A percentile compares a stretch with the other conserved stretches of the same genome.
Evolutionary conservation across 257 asterid genomes (phyloP).

Genomic region (Handroanthus guayacan): DNA sequence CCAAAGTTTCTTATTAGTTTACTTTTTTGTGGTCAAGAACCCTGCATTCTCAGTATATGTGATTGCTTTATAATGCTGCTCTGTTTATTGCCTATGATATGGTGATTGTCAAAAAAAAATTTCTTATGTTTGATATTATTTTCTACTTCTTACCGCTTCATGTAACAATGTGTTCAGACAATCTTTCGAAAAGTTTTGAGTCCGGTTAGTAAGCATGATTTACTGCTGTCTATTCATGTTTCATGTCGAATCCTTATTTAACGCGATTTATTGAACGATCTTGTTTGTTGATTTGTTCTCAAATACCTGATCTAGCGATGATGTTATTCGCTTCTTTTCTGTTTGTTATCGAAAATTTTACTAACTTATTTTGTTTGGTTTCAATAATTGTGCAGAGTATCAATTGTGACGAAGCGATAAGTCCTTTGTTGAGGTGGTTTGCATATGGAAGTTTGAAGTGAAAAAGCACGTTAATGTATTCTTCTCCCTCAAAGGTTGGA

Average conservation of each 20-base stretch:
- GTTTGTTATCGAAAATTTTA: constrained; percentile 2
- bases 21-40: neutral
- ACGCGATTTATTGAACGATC: no score
- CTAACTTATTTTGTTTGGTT: constrained; percentile 1
- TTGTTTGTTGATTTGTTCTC: no score
- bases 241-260: neutral
- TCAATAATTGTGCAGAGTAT: constrained; percentile 27
- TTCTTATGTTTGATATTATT: no score
- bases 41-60: neutral
- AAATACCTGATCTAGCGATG: no score
- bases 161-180: no score
- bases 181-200: no score
- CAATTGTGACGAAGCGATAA: neutral
- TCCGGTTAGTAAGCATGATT: neutral
- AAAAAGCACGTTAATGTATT: constrained; percentile 29
- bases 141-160: no score
- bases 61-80: neutral
- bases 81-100: neutral
- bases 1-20: neutral
- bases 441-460: neutral
- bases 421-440: neutral
- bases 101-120: no score
- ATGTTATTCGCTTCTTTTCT: neutral
- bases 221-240: neutral
- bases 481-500: constrained; percentile 33